Percentiles rank a stretch among this genome's conserved stretches.
These are phyloP conservation scores for Conoideocrella luteorostrata DNA, from an alignment of 2,329 filamentous ascomycete genomes.

Conservation along the genomic window DNA sequence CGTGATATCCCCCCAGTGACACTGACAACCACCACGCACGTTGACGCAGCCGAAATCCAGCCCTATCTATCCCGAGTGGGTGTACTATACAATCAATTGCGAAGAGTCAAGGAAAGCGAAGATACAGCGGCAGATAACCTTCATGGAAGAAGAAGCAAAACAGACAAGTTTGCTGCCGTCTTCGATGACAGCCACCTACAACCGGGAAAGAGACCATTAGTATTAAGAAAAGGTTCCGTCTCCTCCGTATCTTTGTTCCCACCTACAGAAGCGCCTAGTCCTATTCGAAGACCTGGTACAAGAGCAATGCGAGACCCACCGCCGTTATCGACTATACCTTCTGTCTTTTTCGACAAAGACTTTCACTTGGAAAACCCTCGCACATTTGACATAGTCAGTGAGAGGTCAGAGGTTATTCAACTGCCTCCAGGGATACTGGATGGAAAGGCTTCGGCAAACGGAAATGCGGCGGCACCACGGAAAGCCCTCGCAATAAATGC, in stretches of 20 bases:
- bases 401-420: slow-evolving; percentile 94
- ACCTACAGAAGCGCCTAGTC: slow-evolving; percentile 40
- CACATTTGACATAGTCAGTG: slow-evolving; percentile 94
- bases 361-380: slow-evolving; percentile 95
- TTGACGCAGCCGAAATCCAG: slow-evolving; percentile 74
- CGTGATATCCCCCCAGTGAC: slow-evolving; percentile 91
- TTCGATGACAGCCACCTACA: slow-evolving; percentile 43
- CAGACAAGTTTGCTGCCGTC: slow-evolving; percentile 29
- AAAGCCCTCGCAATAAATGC: slow-evolving; percentile 94
- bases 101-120: slow-evolving; percentile 71
- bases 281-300: slow-evolving; percentile 38
- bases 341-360: slow-evolving; percentile 88
- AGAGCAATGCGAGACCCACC: slow-evolving; percentile 60
- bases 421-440: slow-evolving; percentile 47
- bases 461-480: slow-evolving; percentile 53
- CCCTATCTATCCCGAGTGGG: slow-evolving; percentile 82
- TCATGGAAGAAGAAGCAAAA: slow-evolving; percentile 36
- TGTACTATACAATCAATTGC: slow-evolving; percentile 80
- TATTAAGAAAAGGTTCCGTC: slow-evolving; percentile 27
- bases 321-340: slow-evolving; percentile 84
- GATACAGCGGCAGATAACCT: slow-evolving; percentile 51
- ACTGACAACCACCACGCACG: slow-evolving; percentile 76
- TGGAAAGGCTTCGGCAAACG: slow-evolving; percentile 54
- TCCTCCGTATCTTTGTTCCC: slow-evolving; percentile 44
- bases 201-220: slow-evolving; percentile 30